Base-by-base conservation (phyloP, 1,284 basidiomycete genomes). In the Cryptococcus depauperatus region DNA sequence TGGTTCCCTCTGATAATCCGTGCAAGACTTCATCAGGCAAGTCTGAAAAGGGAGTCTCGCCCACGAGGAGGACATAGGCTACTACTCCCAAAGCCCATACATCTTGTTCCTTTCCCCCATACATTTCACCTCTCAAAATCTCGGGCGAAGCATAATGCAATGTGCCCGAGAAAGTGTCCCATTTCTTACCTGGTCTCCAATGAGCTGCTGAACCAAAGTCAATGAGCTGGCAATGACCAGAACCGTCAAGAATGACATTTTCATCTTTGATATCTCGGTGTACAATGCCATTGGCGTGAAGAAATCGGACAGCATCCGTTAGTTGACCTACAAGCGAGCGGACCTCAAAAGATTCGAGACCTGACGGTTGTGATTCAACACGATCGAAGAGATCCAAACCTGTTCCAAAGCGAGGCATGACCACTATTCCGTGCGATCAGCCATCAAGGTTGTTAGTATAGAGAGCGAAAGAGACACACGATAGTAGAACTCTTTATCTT, bases 1-100 rank as follows among this genome's bases (percentile, higher is more conserved):
- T 53, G 10, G 48, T 53, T 1, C 54, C 62, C 1, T 51, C 43
- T 4, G 32, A 35, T 4, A 69, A 44, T 3, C 65, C 67, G n/a
- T 44, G 55, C 18, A 69, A 51, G 6, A 67, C 65, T 37, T 68
- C 67, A 39, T 68, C 66, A 6, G 62, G 62, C 25, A 71, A 50
- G 6, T 64, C 64, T 68, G 84, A 81, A 73, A 95, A 95, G 1
- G 92, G 91, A 58, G 89, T 95, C 73, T 96, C 90, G 18, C 93
- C 93, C 21, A 91, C 85, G 13, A 98, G 78, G 47, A 98, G 79
- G 44, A 98, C 95, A 66, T 92, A 98, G 10, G 84, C 88, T 14
- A 98, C 88, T 10, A 97, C 91, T n/a, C 93, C 93, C 47, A 95
- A 85, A 1, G 93, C 93, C 93, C 93, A 98, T 0, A 98, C 83